Conservation (phyloP, 202 grass and related monocot genomes). For the Musa balbisiana region DNA sequence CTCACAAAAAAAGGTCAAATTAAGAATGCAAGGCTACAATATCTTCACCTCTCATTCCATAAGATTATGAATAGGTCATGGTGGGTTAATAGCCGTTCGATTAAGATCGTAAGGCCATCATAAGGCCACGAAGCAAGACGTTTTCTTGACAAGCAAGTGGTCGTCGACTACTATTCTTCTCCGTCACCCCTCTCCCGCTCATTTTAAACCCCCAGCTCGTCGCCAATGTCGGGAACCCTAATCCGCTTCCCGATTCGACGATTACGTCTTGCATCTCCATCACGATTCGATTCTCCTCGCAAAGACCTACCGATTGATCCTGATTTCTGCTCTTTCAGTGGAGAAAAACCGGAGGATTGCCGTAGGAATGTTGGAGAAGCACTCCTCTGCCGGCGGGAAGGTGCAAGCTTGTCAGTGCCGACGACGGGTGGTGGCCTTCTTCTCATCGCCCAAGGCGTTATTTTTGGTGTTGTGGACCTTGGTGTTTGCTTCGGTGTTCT, state of each 20-base stretch:
- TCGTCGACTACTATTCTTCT: not conserved
- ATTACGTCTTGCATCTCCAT: not conserved
- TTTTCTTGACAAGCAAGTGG: not conserved
- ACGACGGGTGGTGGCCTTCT: constrained; percentile 33
- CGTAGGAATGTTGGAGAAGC: constrained; percentile 46
- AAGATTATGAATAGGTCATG: no score
- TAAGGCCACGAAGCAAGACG: not conserved
- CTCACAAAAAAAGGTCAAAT: not conserved
- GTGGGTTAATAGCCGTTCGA: not conserved
- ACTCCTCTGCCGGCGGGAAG: constrained; percentile 23
- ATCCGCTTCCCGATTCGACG: not conserved
- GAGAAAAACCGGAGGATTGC: constrained; percentile 9
- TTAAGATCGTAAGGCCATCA: not conserved
- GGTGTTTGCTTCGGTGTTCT: constrained; percentile 55
- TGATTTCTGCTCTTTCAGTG: not conserved
- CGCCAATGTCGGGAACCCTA: constrained; percentile 32
- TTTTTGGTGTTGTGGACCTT: constrained; percentile 53
- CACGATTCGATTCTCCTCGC: not conserved
- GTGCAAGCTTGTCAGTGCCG: constrained; percentile 32
- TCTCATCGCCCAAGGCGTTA: constrained; percentile 42
- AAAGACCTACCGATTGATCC: constrained; percentile 5
- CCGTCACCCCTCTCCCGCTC: constrained; percentile 28
- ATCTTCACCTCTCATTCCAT: no score
- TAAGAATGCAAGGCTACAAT: not conserved
- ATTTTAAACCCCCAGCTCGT: constrained; percentile 46